Conservation (phyloP, 2,329 filamentous ascomycete species). For the Cladosporium sp. region DNA sequence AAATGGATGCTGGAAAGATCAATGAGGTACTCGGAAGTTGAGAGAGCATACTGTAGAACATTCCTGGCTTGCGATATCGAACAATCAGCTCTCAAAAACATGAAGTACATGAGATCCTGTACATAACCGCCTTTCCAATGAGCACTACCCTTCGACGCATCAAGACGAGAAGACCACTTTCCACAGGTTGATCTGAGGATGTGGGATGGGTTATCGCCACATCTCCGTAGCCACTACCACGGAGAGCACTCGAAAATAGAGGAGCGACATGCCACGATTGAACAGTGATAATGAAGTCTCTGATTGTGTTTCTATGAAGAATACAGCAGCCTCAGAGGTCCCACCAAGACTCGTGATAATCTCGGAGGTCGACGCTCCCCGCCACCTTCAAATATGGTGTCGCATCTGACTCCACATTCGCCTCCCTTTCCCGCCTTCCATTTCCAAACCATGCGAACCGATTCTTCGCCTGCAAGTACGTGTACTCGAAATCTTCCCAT, state of each 20-base stretch:
- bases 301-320: background rate
- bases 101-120: too few species aligned
- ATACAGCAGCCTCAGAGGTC: slow-evolving; percentile 18
- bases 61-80: background rate
- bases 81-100: background rate
- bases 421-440: slow-evolving; percentile 64
- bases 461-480: slow-evolving; percentile 49
- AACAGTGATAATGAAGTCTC: background rate
- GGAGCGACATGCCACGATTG: too few species aligned
- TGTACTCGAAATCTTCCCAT: slow-evolving; percentile 63
- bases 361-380: slow-evolving; percentile 59
- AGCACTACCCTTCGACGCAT: too few species aligned
- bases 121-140: too few species aligned
- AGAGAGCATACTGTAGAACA: background rate
- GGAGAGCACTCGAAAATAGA: too few species aligned
- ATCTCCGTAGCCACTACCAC: too few species aligned
- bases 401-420: slow-evolving; percentile 57
- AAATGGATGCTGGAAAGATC: background rate
- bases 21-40: background rate
- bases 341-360: slow-evolving; percentile 71
- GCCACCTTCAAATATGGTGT: slow-evolving; percentile 64
- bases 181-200: background rate
- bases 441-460: slow-evolving; percentile 68
- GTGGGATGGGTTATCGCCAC: too few species aligned
- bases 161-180: background rate